Percentiles rank a stretch among this genome's conserved stretches.
These are phyloP conservation scores for Lentinula aciculospora DNA, from an alignment of 768 basidiomycete genomes.

Conservation along the genomic window DNA sequence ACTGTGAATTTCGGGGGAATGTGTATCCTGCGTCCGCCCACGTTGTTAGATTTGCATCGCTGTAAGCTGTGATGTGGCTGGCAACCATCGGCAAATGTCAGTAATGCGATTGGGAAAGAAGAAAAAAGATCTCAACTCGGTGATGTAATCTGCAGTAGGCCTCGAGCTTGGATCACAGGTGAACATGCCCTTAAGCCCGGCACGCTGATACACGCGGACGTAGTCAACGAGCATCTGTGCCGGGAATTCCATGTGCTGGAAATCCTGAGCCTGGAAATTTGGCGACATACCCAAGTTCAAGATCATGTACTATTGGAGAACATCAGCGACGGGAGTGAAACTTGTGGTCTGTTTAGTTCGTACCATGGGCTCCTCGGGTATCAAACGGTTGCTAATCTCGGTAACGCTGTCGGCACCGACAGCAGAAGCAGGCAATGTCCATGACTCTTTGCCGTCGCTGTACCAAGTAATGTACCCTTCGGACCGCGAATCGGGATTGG, in stretches of 20 bases:
- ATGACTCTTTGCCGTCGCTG: constrained; percentile 56
- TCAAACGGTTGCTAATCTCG: constrained; percentile 59
- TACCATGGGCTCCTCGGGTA: constrained; percentile 94
- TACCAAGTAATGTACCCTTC: constrained; percentile 88
- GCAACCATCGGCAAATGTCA: not conserved
- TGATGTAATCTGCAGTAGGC: constrained; percentile 81
- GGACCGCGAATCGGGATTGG: constrained; percentile 55
- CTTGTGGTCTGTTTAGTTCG: constrained; percentile 18
- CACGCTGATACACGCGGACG: constrained; percentile 80
- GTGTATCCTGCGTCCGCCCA: constrained; percentile 74
- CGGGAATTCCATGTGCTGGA: constrained; percentile 69
- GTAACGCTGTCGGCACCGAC: constrained; percentile 60
- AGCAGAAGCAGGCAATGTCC: constrained; percentile 63
- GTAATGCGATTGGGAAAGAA: not conserved
- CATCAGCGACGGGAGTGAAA: constrained; percentile 3
- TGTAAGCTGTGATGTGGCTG: constrained; percentile 53
- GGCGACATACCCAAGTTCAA: constrained; percentile 82
- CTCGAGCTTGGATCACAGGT: constrained; percentile 75
- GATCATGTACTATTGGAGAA: constrained; percentile 59
- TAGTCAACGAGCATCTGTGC: constrained; percentile 84
- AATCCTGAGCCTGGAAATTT: constrained; percentile 72
- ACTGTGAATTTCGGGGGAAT: constrained; percentile 59
- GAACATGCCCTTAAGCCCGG: constrained; percentile 60
- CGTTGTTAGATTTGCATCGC: constrained; percentile 78
- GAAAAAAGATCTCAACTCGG: constrained; percentile 34